Percentiles rank a stretch among this genome's conserved stretches.
Evolutionary conservation across 2,329 filamentous ascomycete species (phyloP).

Genomic region (Trichophyton verrucosum): DNA sequence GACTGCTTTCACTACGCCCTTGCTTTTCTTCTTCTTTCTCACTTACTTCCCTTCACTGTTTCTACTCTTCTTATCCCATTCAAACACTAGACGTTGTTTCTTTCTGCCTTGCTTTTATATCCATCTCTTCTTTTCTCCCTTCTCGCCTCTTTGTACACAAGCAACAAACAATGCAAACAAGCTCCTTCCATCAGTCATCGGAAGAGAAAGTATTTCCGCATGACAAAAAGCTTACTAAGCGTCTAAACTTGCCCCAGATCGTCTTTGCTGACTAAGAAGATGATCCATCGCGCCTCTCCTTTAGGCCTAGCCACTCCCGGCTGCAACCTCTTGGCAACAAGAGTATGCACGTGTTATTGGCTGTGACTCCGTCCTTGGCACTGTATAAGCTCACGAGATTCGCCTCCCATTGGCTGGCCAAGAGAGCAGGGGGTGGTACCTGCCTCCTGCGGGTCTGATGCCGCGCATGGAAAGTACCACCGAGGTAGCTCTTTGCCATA

Average conservation of each 20-base stretch:
- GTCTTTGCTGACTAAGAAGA: neutral
- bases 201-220: neutral
- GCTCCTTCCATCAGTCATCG: neutral
- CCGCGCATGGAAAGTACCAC: constrained; percentile 4
- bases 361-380: neutral
- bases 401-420: neutral
- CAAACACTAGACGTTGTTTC: neutral
- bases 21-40: neutral
- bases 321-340: neutral
- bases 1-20: neutral
- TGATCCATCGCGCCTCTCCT: neutral
- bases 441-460: constrained; percentile 1
- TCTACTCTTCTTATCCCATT: neutral
- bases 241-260: neutral
- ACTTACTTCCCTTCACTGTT: neutral
- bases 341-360: neutral
- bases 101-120: neutral
- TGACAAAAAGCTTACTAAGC: neutral
- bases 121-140: neutral
- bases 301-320: neutral
- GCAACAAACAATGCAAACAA: neutral
- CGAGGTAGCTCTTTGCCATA: neutral
- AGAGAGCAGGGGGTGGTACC: neutral
- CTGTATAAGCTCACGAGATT: neutral
- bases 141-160: neutral